Base-by-base conservation (phyloP, 2,329 filamentous ascomycete genomes). In the Fusarium oligoseptatum region DNA sequence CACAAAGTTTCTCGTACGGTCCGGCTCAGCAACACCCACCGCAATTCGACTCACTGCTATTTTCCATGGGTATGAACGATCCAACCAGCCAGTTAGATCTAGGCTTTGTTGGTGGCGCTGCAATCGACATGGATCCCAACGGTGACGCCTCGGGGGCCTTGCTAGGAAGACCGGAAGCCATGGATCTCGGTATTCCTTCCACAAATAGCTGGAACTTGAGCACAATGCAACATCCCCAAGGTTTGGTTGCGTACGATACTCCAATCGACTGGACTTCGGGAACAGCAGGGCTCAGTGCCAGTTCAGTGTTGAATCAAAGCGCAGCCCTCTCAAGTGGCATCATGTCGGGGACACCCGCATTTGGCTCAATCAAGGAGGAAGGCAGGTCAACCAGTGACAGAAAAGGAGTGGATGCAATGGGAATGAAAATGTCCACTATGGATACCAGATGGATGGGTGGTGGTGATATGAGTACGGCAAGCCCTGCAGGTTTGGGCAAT, bases 401-500 rank as follows among this genome's bases (percentile, higher is more conserved):
- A 7, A 61, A 55, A 17, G 43, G 12, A 12, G 12, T 43, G 29
- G 52, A 65, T 27, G 61, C 48, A 3, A 41, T 41, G 15, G 24
- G 48, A 2, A 37, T 20, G 6, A 70, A 69, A 27, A 41, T 67
- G 8, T 32, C 67, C 43, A 60, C 63, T 14, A 37, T 76, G 20
- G 69, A 67, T 15, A 29, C 50, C 37, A 68, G 52, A 32, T 78
- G 77, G 72, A 72, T 71, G 34, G 66, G 67, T 29, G 57, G 52
- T 11, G 64, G 52, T 14, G 64, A 60, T 22, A 24, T 64, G 8
- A 69, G 17, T 43, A 32, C 64, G 2, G 66, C 80, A 43, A 81
- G 79, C 57, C 80, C 83, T 2, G 80, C 80, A 5, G 83, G 78
- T 52, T 67, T 84, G 52, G 78, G 77, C 22, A 80, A 79, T 14